phyloP scores from a whole-genome alignment of 2,329 filamentous ascomycete genomes.

The Dactylellina leptospora region DNA sequence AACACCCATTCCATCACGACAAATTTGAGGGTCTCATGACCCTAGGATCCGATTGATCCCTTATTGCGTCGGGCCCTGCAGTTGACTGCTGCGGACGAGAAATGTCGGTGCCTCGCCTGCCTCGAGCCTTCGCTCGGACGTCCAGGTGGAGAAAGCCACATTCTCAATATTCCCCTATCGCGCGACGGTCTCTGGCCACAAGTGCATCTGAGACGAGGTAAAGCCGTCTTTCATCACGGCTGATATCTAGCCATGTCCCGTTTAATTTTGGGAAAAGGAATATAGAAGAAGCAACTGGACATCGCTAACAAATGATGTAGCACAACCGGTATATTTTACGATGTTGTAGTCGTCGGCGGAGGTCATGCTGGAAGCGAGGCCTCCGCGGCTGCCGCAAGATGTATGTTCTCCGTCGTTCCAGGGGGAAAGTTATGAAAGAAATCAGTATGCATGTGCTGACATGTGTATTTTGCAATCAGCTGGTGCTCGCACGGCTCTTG shows the following conservation, averaged over 20 bases:
- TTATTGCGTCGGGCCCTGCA: conserved; percentile 4
- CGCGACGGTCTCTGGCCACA: conserved; percentile 35
- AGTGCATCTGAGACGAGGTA: conserved; percentile 40
- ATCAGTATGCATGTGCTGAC: conserved; percentile 7
- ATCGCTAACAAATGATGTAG: conserved; percentile 16
- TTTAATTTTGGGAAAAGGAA: conserved; percentile 8
- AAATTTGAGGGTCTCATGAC: conserved; percentile 21
- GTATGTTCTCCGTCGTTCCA: conserved; percentile 32
- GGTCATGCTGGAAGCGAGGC: conserved; percentile 96
- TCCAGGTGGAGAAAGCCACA: conserved; percentile 7
- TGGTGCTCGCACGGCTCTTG: conserved; percentile 85
- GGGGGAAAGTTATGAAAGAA: not conserved
- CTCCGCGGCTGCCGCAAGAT: conserved; percentile 84
- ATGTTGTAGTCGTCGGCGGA: conserved; percentile 94
- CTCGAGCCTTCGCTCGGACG: conserved; percentile 13
- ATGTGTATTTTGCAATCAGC: conserved; percentile 60
- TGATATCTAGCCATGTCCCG: not conserved
- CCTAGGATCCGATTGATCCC: conserved; percentile 11
- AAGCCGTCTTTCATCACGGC: not conserved
- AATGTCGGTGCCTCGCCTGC: conserved; percentile 31
- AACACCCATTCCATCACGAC: conserved; percentile 3
- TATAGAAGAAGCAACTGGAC: not conserved
- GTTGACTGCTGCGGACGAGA: not conserved
- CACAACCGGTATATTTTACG: conserved; percentile 64
- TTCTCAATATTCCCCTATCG: not conserved